Percentiles rank a stretch among this genome's conserved stretches.
phyloP scores from a whole-genome alignment of 1,284 basidiomycete genomes.

The Caloboletus inedulis region DNA sequence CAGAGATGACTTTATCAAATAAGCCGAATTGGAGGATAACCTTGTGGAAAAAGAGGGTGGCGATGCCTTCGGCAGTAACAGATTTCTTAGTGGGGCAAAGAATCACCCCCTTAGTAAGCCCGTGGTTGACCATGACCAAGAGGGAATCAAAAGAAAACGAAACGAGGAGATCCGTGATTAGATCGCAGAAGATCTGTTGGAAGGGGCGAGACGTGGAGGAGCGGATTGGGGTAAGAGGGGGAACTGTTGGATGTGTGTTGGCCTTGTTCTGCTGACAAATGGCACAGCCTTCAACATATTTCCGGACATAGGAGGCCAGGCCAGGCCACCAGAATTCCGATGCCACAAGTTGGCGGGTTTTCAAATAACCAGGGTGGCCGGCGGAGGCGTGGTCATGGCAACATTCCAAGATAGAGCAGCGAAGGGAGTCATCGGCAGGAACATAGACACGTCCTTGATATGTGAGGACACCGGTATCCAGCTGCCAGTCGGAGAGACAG shows the following conservation, averaged over 20 bases:
- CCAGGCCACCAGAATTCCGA: background rate
- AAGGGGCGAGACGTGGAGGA: background rate
- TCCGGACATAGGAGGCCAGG: background rate
- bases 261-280: background rate
- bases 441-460: background rate
- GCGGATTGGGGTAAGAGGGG: accelerated
- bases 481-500: background rate
- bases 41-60: background rate
- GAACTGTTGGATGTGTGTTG: background rate
- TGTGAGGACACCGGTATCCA: background rate
- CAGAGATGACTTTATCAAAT: no score
- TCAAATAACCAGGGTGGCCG: background rate
- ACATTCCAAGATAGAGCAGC: background rate
- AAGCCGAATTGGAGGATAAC: no score
- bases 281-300: background rate
- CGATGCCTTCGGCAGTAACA: constrained; percentile 6
- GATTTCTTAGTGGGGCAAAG: constrained; percentile 18
- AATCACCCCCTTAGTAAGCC: constrained; percentile 13
- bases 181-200: constrained; percentile 11
- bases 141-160: background rate
- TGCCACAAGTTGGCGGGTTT: background rate
- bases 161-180: constrained; percentile 15
- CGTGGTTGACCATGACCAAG: constrained; percentile 23
- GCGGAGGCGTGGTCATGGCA: background rate
- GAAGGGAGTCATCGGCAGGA: background rate